phyloP scores from a whole-genome alignment of 345 rosid species.

The Citrus australasica region DNA sequence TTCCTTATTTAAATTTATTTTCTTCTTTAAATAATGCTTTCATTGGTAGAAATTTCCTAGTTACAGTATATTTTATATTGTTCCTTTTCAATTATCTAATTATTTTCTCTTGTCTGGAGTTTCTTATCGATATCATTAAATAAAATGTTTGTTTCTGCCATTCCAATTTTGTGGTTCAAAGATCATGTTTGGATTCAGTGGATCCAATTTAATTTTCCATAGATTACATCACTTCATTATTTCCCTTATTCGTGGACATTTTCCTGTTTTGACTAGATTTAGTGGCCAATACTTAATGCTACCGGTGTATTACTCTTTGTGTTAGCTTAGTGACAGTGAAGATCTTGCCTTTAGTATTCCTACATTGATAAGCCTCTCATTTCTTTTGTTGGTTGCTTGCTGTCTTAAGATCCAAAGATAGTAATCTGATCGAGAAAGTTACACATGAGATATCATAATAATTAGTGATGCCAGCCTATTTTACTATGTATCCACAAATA shows the following conservation, averaged over 20 bases:
- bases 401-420: background rate
- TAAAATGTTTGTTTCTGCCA: background rate
- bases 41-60: background rate
- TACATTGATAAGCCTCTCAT: background rate
- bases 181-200: background rate
- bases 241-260: background rate
- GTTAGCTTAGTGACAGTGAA: background rate
- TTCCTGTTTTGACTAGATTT: background rate
- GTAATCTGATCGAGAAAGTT: background rate
- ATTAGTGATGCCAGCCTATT: background rate
- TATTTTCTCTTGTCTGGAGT: background rate
- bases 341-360: background rate
- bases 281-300: background rate
- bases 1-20: background rate
- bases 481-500: background rate
- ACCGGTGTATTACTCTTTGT: background rate
- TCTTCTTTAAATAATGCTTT: background rate
- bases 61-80: background rate
- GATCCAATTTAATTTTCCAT: background rate
- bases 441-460: background rate
- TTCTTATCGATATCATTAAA: background rate
- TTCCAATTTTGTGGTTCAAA: background rate
- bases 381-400: background rate
- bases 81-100: background rate
- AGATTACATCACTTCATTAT: background rate